Evolutionary conservation across 2,329 filamentous ascomycete species (phyloP).

Genomic region (Monosporascus sp.): DNA sequence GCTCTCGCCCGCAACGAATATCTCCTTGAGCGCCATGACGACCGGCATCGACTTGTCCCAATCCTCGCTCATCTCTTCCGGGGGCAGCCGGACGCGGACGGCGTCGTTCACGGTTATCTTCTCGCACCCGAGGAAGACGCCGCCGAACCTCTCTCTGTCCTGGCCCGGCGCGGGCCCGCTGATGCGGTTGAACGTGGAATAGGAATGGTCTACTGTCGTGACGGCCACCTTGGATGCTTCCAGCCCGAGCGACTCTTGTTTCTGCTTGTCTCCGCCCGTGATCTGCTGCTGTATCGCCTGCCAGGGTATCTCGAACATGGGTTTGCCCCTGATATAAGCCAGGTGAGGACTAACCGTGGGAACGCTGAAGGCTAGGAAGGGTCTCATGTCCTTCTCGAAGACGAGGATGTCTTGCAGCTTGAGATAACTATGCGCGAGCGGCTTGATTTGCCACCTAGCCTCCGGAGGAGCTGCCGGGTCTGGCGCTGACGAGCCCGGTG

Average conservation of each 20-base stretch:
- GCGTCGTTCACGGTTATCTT: conserved; percentile 42
- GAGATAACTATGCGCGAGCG: conserved; percentile 34
- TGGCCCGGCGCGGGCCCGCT: conserved; percentile 21
- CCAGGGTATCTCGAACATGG: conserved; percentile 40
- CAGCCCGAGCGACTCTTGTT: conserved; percentile 36
- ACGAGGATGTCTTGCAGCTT: conserved; percentile 34
- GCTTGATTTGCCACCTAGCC: conserved; percentile 9
- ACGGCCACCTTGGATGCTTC: conserved; percentile 49
- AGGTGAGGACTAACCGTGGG: conserved; percentile 32
- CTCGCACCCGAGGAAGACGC: conserved; percentile 47
- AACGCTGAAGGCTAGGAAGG: conserved; percentile 47
- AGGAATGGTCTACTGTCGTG: conserved; percentile 42
- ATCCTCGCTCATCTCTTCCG: conserved; percentile 29
- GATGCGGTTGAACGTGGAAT: conserved; percentile 40
- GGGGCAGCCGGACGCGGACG: conserved; percentile 40
- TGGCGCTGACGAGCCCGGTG: not conserved
- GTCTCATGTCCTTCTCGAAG: conserved; percentile 36
- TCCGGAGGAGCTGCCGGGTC: not conserved
- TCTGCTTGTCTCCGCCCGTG: conserved; percentile 28
- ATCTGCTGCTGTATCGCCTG: conserved; percentile 26
- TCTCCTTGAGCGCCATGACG: conserved; percentile 33
- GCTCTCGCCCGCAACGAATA: conserved; percentile 18
- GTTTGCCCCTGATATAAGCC: conserved; percentile 31
- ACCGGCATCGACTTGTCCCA: conserved; percentile 24
- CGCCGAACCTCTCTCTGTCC: conserved; percentile 34